Evolutionary conservation across 306 rosid species (phyloP).

Genomic region (Crotalaria pallida): DNA sequence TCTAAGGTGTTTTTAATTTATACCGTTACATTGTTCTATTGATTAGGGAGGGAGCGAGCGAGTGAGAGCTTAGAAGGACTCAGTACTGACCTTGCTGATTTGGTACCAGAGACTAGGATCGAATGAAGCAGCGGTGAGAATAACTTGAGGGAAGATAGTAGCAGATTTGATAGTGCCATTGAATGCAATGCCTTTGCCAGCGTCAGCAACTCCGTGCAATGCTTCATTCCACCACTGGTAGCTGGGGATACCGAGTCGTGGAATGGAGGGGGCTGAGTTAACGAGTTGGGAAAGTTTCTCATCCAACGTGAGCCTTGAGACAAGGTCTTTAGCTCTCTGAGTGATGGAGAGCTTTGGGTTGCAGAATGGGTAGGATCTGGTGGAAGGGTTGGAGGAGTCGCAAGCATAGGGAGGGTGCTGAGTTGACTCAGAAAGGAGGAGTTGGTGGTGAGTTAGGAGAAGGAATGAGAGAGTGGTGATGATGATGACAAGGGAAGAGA

Average conservation of each 20-base stretch:
- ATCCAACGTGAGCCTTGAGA: constrained; percentile 80
- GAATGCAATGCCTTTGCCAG: constrained; percentile 52
- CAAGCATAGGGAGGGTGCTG: constrained; percentile 57
- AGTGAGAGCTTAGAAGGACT: background rate
- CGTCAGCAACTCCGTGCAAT: constrained; percentile 62
- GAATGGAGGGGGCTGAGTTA: constrained; percentile 70
- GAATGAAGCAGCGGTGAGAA: constrained; percentile 79
- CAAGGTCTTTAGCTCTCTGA: constrained; percentile 52
- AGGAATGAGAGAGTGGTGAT: background rate
- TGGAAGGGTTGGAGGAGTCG: constrained; percentile 56
- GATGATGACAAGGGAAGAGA: background rate
- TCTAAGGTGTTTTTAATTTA: no score
- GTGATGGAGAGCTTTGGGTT: constrained; percentile 46
- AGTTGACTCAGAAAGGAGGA: constrained; percentile 25
- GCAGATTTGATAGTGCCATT: constrained; percentile 40
- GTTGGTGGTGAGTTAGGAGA: background rate
- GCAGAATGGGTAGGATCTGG: constrained; percentile 69
- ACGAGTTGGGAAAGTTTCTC: constrained; percentile 89
- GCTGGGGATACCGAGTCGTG: constrained; percentile 77
- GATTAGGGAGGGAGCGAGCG: background rate
- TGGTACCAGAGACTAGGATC: constrained; percentile 72
- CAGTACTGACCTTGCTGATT: constrained; percentile 51
- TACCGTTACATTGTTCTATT: no score
- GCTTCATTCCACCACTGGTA: constrained; percentile 97
- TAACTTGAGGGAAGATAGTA: constrained; percentile 95